Conservation (phyloP, 1,139 yeast genomes). For the Saccharomycopsis hybrid region DNA sequence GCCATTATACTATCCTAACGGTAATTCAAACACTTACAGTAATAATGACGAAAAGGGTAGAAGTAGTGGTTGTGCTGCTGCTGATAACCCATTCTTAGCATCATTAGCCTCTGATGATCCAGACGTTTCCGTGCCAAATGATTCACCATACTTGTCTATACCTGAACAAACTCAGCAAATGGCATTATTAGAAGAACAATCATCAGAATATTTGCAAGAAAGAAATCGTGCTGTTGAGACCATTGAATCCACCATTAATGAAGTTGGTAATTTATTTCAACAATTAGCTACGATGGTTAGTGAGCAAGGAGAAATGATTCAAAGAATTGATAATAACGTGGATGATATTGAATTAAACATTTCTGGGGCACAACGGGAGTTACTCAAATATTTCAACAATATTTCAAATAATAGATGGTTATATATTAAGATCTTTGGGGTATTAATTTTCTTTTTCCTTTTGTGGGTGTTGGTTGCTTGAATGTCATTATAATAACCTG, state of each 20-base stretch:
- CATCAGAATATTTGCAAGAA: conserved; percentile 66
- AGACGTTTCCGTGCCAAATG: conserved; percentile 18
- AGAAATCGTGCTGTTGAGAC: conserved; percentile 91
- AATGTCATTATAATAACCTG: neutral
- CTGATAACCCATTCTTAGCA: conserved; percentile 37
- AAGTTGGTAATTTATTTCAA: conserved; percentile 89
- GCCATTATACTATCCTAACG: neutral
- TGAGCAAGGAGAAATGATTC: conserved; percentile 95
- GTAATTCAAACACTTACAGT: neutral
- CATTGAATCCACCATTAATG: conserved; percentile 91
- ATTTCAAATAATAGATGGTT: conserved; percentile 91
- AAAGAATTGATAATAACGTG: conserved; percentile 90
- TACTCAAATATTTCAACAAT: conserved; percentile 81
- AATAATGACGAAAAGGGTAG: conserved; percentile 24
- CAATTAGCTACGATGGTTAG: conserved; percentile 97
- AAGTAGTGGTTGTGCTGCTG: conserved; percentile 15
- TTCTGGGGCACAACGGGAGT: conserved; percentile 89
- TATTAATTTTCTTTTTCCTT: conserved; percentile 68
- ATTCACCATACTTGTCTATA: conserved; percentile 19
- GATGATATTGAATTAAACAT: conserved; percentile 89
- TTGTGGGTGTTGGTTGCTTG: conserved; percentile 76
- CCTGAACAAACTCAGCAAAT: conserved; percentile 73
- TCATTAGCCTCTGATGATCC: conserved; percentile 22
- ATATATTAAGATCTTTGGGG: conserved; percentile 83
- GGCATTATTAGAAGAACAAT: conserved; percentile 66